These are phyloP conservation scores for Daedaleopsis sinensis DNA, from an alignment of 768 basidiomycete genomes.

Conservation along the genomic window DNA sequence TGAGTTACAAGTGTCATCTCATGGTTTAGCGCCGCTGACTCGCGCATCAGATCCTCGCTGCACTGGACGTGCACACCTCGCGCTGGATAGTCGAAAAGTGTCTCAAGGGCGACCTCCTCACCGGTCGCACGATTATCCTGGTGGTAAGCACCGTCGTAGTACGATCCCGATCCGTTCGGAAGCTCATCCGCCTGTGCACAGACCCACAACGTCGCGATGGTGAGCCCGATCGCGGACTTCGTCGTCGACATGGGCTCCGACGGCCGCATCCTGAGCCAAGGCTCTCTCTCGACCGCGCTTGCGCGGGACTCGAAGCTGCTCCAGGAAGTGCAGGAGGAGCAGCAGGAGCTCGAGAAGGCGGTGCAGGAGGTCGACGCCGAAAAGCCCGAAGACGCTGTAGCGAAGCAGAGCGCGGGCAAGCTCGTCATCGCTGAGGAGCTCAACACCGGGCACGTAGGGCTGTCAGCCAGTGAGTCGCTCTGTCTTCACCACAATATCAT, in stretches of 20 bases:
- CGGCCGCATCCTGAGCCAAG: slow-evolving; percentile 52
- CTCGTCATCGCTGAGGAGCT: slow-evolving; percentile 39
- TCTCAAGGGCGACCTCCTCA: slow-evolving; percentile 47
- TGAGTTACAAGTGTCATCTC: slow-evolving; percentile 25
- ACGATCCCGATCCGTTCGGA: slow-evolving; percentile 29
- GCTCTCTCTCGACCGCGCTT: slow-evolving; percentile 49
- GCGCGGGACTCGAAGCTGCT: slow-evolving; percentile 41
- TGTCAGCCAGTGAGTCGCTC: slow-evolving; percentile 29
- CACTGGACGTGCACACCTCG: slow-evolving; percentile 55
- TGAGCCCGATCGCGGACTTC: slow-evolving; percentile 52
- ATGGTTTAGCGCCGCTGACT: no score
- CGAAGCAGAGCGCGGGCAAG: slow-evolving; percentile 30
- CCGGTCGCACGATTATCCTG: slow-evolving; percentile 49
- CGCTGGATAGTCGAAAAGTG: slow-evolving; percentile 52
- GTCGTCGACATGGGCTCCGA: slow-evolving; percentile 57
- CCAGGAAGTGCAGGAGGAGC: slow-evolving; percentile 26
- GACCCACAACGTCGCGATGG: slow-evolving; percentile 51
- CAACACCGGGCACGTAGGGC: slow-evolving; percentile 31
- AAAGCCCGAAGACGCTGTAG: slow-evolving; percentile 15
- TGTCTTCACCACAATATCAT: neutral
- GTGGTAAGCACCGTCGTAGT: slow-evolving; percentile 38
- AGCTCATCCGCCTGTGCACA: slow-evolving; percentile 11
- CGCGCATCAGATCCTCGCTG: slow-evolving; percentile 34
- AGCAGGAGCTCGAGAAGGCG: slow-evolving; percentile 23
- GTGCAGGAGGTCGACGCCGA: slow-evolving; percentile 25